Percentiles rank a stretch among this genome's conserved stretches.
Evolutionary conservation across 129 eudicot genomes (phyloP).

Genomic region (Glebionis coronaria): DNA sequence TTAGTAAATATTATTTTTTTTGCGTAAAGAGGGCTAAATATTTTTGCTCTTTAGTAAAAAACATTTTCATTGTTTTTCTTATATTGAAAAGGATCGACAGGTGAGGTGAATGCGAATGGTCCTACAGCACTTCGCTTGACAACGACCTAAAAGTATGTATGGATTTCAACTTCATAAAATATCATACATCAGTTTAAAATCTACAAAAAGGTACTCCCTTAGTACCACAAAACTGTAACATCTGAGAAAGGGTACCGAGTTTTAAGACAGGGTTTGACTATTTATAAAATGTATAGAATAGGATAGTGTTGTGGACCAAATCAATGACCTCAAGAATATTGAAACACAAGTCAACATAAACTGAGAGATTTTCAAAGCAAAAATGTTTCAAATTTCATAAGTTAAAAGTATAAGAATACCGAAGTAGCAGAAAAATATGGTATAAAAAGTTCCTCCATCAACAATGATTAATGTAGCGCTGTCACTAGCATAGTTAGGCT

Average conservation of each 20-base stretch:
- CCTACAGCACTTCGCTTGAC: constrained; percentile 23
- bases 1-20: too few relatives aligned
- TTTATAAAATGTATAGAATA: constrained; percentile 5
- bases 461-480: constrained; percentile 15
- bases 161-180: constrained; percentile 20
- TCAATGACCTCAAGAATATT: neutral
- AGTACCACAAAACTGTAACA: constrained; percentile 19
- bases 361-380: neutral
- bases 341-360: neutral
- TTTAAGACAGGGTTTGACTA: neutral
- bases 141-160: constrained; percentile 16
- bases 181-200: constrained; percentile 9
- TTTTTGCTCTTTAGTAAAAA: constrained; percentile 12
- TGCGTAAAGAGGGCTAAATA: too few relatives aligned
- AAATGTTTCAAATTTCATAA: neutral
- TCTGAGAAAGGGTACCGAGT: neutral
- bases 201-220: neutral
- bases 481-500: constrained; percentile 22
- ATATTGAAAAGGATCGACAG: constrained; percentile 11
- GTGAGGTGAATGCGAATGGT: constrained; percentile 23
- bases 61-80: constrained; percentile 7
- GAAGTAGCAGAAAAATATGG: neutral
- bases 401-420: neutral
- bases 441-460: neutral
- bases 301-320: neutral